Evolutionary conservation across 495 filamentous ascomycete genomes (phyloP), one percentile per base, ranked within the genome.

Genomic region (Aspergillus hancockii): DNA sequence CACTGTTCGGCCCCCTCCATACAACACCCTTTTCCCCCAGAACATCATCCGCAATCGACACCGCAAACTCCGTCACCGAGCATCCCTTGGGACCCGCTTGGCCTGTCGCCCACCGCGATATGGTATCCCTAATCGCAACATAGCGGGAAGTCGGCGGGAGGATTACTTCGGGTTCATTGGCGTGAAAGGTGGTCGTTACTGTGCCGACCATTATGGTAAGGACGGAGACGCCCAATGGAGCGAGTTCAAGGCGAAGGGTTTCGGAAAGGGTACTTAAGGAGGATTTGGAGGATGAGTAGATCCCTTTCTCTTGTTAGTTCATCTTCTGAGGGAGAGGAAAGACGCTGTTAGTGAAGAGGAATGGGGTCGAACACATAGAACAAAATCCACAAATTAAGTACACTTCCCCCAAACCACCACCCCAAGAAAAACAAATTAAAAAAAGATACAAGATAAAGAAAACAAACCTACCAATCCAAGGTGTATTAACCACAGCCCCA

Each of bases 371-470:
- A n/a, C n/a, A n/a, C n/a, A n/a, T n/a, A n/a, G n/a, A n/a, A n/a
- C n/a, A n/a, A n/a, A n/a, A n/a, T n/a, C n/a, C n/a, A n/a, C n/a
- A n/a, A n/a, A n/a, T n/a, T n/a, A n/a, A n/a, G n/a, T n/a, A n/a
- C n/a, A n/a, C n/a, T n/a, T n/a, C n/a, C n/a, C n/a, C 75, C 73
- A 49, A 77, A 55, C 75, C 7, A 45, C 81, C 71, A 62, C 52
- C n/a, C n/a, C n/a, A n/a, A n/a, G n/a, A 5, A 67, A 47, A 8
- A 38, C 14, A 13, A 8, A 64, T 46, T n/a, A 30, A 23, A 14
- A 34, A 32, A 32, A 63, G 58, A 23, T n/a, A n/a, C n/a, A n/a
- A n/a, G n/a, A n/a, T n/a, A n/a, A n/a, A n/a, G n/a, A n/a, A n/a
- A n/a, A n/a, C n/a, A n/a, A 21, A 59, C 50, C 21, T 32, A 54